These are phyloP conservation scores for Starmerella cellae DNA, from an alignment of 805 yeast genomes.

Conservation along the genomic window DNA sequence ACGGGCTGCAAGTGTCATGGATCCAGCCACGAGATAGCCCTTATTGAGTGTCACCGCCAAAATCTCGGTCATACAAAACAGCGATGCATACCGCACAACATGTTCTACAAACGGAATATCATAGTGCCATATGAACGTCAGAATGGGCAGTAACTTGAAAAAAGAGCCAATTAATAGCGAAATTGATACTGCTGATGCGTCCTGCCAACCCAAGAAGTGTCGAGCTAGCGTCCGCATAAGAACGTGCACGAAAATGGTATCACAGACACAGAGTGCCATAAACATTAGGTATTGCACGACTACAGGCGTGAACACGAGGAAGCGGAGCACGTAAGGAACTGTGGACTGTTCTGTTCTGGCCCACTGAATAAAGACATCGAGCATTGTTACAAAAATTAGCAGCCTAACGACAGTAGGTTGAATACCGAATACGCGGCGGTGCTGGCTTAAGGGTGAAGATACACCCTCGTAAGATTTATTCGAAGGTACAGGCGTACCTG, in stretches of 20 bases:
- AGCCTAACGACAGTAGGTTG: constrained; percentile 4
- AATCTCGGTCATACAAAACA: constrained; percentile 54
- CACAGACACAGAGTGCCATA: constrained; percentile 27
- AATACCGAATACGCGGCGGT: not conserved
- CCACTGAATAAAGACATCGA: constrained; percentile 87
- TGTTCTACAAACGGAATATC: constrained; percentile 58
- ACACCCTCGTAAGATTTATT: not conserved
- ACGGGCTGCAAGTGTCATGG: constrained; percentile 20
- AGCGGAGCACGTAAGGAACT: constrained; percentile 17
- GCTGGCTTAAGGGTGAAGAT: not conserved
- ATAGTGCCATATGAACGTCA: constrained; percentile 95
- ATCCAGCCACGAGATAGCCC: constrained; percentile 25
- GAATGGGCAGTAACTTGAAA: constrained; percentile 72
- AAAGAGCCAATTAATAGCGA: constrained; percentile 66
- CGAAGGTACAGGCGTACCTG: not conserved
- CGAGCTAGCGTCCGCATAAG: constrained; percentile 29
- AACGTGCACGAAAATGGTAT: constrained; percentile 27
- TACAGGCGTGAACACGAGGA: constrained; percentile 25
- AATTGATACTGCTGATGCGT: constrained; percentile 39
- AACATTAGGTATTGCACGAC: constrained; percentile 30
- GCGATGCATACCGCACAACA: constrained; percentile 47
- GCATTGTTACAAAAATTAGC: constrained; percentile 50
- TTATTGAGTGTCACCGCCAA: constrained; percentile 33
- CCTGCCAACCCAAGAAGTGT: constrained; percentile 28
- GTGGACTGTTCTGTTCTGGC: constrained; percentile 64